A percentile compares a stretch with the other conserved stretches of the same genome.
Evolutionary conservation across 805 yeast species (phyloP).

Genomic region (Saturnispora besseyi): DNA sequence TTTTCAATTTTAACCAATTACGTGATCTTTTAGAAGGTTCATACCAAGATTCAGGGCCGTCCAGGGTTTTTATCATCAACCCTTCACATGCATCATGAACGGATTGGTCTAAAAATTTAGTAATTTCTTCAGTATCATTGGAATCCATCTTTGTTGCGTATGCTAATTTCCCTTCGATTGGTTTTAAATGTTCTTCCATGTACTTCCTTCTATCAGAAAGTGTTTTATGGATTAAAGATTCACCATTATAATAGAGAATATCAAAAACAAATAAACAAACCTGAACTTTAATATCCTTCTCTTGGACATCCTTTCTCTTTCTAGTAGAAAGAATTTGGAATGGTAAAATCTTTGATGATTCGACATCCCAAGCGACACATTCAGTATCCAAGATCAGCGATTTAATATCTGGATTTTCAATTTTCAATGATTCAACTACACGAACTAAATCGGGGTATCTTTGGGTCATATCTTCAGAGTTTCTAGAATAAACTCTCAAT

Average conservation of each 20-base stretch:
- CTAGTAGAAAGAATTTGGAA: conserved; percentile 90
- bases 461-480: conserved; percentile 94
- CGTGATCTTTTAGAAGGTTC: conserved; percentile 94
- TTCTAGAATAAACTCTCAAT: conserved; percentile 79
- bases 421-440: conserved; percentile 44
- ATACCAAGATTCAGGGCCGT: conserved; percentile 72
- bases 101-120: conserved; percentile 77
- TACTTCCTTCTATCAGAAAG: conserved; percentile 61
- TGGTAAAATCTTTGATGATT: conserved; percentile 71
- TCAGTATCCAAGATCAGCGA: conserved; percentile 87
- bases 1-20: conserved; percentile 92
- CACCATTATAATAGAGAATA: conserved; percentile 63
- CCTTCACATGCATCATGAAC: conserved; percentile 92
- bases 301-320: conserved; percentile 86
- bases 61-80: conserved; percentile 84
- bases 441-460: conserved; percentile 85
- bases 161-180: conserved; percentile 68
- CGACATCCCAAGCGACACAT: conserved; percentile 95
- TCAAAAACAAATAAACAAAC: conserved; percentile 94
- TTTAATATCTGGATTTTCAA: conserved; percentile 28
- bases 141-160: conserved; percentile 73
- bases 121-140: conserved; percentile 64
- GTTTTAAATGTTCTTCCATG: conserved; percentile 46
- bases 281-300: conserved; percentile 78
- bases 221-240: conserved; percentile 56